Evolutionary conservation across 2,329 filamentous ascomycete genomes (phyloP).

Genomic region (Hypoxylon sp.): DNA sequence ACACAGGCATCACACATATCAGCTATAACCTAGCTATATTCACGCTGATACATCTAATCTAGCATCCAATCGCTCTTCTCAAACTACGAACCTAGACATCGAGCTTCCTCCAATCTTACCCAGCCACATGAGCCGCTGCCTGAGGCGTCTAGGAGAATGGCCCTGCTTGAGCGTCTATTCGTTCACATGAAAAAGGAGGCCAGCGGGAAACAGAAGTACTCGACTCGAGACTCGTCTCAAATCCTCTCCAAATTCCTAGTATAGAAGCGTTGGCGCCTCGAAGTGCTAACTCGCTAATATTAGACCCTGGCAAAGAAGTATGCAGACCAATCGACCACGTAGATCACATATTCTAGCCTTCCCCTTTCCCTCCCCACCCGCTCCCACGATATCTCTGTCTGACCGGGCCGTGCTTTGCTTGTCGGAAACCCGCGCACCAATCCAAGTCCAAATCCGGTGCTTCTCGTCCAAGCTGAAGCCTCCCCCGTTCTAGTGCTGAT

Average conservation of each 20-base stretch:
- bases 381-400: too few relatives aligned
- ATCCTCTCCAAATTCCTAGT: slow-evolving; percentile 6
- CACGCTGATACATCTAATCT: background rate
- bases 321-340: slow-evolving; percentile 15
- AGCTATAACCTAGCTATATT: too few relatives aligned
- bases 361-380: slow-evolving; percentile 2
- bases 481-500: slow-evolving; percentile 6
- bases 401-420: slow-evolving; percentile 8
- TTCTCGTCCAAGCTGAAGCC: slow-evolving; percentile 13
- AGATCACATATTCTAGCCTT: slow-evolving; percentile 23
- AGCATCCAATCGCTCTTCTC: slow-evolving; percentile 8
- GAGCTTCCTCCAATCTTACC: slow-evolving; percentile 6
- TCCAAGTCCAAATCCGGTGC: too few relatives aligned
- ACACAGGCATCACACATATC: slow-evolving; percentile 11
- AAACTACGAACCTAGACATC: background rate
- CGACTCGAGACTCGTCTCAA: background rate
- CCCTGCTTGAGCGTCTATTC: too few relatives aligned
- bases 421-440: slow-evolving; percentile 21
- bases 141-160: too few relatives aligned
- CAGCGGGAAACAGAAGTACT: background rate
- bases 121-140: slow-evolving; percentile 11
- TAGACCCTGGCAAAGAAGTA: slow-evolving; percentile 30
- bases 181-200: background rate
- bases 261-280: slow-evolving; percentile 5
- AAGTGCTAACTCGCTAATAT: slow-evolving; percentile 30